A percentile compares a stretch with the other conserved stretches of the same genome.
Evolutionary conservation across 176 grass and related monocot species (phyloP).

Genomic region (Phyllostachys edulis): DNA sequence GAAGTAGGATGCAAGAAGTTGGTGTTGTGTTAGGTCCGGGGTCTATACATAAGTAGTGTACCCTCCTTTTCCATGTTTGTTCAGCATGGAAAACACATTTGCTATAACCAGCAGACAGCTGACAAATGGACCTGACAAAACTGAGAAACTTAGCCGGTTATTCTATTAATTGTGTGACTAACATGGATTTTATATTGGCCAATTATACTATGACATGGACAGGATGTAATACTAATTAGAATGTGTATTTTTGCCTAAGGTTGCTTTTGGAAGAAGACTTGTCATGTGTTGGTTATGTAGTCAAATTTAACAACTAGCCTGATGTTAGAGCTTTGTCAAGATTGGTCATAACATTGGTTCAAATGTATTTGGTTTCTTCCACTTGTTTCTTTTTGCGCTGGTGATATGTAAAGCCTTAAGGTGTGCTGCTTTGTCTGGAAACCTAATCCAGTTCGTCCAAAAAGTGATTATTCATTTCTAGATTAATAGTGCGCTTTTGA

Average conservation of each 20-base stretch:
- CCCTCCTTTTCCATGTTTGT: constrained; percentile 21
- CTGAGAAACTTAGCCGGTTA: not conserved
- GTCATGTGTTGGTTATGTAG: constrained; percentile 20
- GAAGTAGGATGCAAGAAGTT: constrained; percentile 24
- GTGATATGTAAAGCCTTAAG: constrained; percentile 47
- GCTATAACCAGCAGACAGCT: constrained; percentile 21
- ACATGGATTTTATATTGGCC: constrained; percentile 10
- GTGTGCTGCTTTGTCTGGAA: constrained; percentile 37
- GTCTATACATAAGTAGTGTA: constrained; percentile 33
- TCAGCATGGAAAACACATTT: constrained; percentile 33
- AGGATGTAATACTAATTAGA: constrained; percentile 14
- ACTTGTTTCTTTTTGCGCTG: constrained; percentile 14
- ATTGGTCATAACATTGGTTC: constrained; percentile 5
- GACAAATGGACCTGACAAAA: constrained; percentile 37
- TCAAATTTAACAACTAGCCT: constrained; percentile 40
- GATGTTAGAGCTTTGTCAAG: constrained; percentile 34
- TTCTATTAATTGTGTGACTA: constrained; percentile 1
- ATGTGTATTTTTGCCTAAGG: constrained; percentile 15
- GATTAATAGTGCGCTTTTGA: constrained; percentile 42
- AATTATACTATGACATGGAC: constrained; percentile 46
- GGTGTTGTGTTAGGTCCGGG: constrained; percentile 38
- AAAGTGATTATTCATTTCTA: constrained; percentile 38
- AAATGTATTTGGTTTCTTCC: constrained; percentile 35
- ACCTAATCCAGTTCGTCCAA: constrained; percentile 47
- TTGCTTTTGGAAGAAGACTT: constrained; percentile 31